Conservation (phyloP, 331 rosid species). For the Telfairia occidentalis region DNA sequence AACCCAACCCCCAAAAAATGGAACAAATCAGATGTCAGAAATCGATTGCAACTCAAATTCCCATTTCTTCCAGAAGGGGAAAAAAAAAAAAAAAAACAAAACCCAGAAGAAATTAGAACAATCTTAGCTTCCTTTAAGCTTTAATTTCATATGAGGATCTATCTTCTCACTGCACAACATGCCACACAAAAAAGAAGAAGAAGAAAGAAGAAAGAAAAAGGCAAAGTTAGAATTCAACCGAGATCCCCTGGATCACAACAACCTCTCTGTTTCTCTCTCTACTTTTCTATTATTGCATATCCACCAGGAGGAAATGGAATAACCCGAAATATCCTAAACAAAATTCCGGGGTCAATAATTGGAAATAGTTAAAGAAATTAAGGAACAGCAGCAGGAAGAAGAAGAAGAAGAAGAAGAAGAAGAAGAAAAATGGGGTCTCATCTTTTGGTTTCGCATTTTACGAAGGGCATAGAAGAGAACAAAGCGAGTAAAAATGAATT, state of each 20-base stretch:
- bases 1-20: background rate
- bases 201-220: background rate
- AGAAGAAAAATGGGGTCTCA: background rate
- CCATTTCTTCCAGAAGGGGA: too few relatives aligned
- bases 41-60: too few relatives aligned
- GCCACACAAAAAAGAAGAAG: too few relatives aligned
- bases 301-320: conserved; percentile 16
- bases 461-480: background rate
- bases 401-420: background rate
- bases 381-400: background rate
- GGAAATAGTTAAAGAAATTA: conserved; percentile 9
- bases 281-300: conserved; percentile 16
- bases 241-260: conserved; percentile 32
- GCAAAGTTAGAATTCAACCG: conserved; percentile 38
- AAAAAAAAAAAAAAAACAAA: too few relatives aligned
- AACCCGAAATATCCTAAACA: conserved; percentile 15
- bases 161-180: too few relatives aligned
- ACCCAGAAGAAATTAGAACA: too few relatives aligned
- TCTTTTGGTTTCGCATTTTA: background rate
- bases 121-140: too few relatives aligned
- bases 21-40: conserved; percentile 1
- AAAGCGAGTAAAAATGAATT: background rate
- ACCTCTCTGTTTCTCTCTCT: background rate
- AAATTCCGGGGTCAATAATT: background rate
- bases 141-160: too few relatives aligned